A percentile compares a stretch with the other conserved stretches of the same genome.
Conservation (phyloP, 1,284 basidiomycete genomes). For the Grifola frondosa region DNA sequence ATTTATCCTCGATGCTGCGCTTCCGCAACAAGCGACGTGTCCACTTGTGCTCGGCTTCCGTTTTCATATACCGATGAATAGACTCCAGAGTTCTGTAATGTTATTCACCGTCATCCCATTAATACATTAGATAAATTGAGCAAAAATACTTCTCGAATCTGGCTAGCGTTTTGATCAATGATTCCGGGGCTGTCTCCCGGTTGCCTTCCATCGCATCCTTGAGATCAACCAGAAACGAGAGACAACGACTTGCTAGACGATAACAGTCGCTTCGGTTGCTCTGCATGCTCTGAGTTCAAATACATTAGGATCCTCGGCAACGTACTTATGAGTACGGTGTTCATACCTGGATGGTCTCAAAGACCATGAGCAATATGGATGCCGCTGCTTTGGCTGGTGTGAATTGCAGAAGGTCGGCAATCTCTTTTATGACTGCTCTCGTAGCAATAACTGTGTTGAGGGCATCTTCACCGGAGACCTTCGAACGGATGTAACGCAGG, state of each 20-base stretch:
- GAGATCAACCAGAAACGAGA: conserved; percentile 45
- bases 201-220: conserved; percentile 47
- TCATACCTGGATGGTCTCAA: conserved; percentile 49
- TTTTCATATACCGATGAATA: conserved; percentile 42
- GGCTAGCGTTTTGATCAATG: conserved; percentile 42
- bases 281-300: conserved; percentile 29
- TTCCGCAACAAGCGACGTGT: conserved; percentile 41
- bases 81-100: conserved; percentile 37
- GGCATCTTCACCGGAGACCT: conserved; percentile 10
- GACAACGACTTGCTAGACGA: conserved; percentile 44
- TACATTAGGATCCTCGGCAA: too few relatives aligned
- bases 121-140: not conserved
- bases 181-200: conserved; percentile 44
- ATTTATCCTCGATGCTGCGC: conserved; percentile 37
- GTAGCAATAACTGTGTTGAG: conserved; percentile 19
- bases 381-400: conserved; percentile 44
- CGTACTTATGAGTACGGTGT: too few relatives aligned
- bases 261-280: conserved; percentile 43
- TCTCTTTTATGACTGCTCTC: conserved; percentile 19
- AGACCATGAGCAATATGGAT: conserved; percentile 42
- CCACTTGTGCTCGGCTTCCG: conserved; percentile 42
- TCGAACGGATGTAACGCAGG: too few relatives aligned
- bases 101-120: not conserved
- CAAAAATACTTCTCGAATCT: conserved; percentile 43
- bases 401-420: conserved; percentile 36